Evolutionary conservation across 163 green algal species (phyloP).

Genomic region (Dunaliella salina): DNA sequence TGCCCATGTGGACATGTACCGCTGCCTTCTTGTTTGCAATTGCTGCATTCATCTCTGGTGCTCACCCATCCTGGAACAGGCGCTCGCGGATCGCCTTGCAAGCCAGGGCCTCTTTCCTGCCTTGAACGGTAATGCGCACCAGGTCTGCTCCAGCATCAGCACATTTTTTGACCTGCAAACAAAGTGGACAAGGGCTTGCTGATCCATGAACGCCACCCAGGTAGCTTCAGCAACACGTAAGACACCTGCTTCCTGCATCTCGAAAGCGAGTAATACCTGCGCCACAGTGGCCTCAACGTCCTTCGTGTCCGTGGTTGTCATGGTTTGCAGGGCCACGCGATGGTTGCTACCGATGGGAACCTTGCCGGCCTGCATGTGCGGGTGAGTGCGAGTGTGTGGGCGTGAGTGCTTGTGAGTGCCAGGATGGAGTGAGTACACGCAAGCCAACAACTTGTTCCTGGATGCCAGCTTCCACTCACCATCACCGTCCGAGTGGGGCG

Average conservation of each 20-base stretch:
- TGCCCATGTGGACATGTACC: no score
- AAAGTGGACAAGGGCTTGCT: no score
- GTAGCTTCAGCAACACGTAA: no score
- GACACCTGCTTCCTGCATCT: no score
- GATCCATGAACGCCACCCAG: no score
- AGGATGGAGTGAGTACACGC: no score
- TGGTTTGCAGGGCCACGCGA: conserved; percentile 90
- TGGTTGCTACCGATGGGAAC: conserved; percentile 90
- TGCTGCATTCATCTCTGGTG: no score
- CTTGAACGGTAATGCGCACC: conserved; percentile 96
- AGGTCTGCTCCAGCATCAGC: conserved; percentile 94
- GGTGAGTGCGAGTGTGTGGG: background rate
- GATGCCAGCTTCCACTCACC: conserved; percentile 33
- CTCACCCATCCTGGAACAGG: conserved; percentile 87
- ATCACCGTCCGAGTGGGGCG: conserved; percentile 80
- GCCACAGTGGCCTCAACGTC: conserved; percentile 89
- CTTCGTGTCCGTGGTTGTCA: conserved; percentile 96
- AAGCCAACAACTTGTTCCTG: background rate
- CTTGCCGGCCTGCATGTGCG: conserved; percentile 72
- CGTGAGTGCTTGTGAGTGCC: no score
- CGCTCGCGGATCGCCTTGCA: conserved; percentile 89
- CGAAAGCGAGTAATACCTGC: conserved; percentile 65
- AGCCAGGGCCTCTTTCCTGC: conserved; percentile 88
- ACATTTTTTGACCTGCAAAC: conserved; percentile 90
- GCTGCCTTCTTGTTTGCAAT: no score